Conservation (phyloP, 176 grass and related monocot species). For the Lolium perenne region DNA sequence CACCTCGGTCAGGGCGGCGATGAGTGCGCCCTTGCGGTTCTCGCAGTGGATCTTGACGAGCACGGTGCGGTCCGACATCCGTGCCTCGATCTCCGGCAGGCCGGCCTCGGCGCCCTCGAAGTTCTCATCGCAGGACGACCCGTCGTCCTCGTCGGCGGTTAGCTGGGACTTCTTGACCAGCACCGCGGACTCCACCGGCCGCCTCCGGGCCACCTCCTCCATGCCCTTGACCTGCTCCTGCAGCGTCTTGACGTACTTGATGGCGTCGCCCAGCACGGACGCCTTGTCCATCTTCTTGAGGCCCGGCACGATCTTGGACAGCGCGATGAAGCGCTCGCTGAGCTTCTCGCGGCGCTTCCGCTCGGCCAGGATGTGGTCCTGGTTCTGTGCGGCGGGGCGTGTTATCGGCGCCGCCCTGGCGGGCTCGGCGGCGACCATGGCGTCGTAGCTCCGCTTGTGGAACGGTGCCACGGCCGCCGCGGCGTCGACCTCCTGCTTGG, state of each 20-base stretch:
- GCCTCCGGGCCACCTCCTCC: slow-evolving; percentile 63
- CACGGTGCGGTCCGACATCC: slow-evolving; percentile 67
- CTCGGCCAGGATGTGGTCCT: slow-evolving; percentile 95
- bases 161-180: slow-evolving; percentile 84
- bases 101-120: slow-evolving; percentile 45
- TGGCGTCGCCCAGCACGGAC: slow-evolving; percentile 96
- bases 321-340: slow-evolving; percentile 95
- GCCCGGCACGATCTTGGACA: slow-evolving; percentile 89
- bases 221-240: slow-evolving; percentile 81
- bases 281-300: slow-evolving; percentile 99
- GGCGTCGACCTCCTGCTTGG: slow-evolving; percentile 64
- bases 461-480: slow-evolving; percentile 10
- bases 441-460: slow-evolving; percentile 70
- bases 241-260: slow-evolving; percentile 92
- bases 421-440: slow-evolving; percentile 45
- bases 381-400: slow-evolving; percentile 61
- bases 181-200: slow-evolving; percentile 80
- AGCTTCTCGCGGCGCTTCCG: slow-evolving; percentile 92
- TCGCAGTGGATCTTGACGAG: slow-evolving; percentile 93
- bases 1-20: slow-evolving; percentile 67
- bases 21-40: slow-evolving; percentile 76
- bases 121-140: slow-evolving; percentile 65
- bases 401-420: slow-evolving; percentile 1
- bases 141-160: slow-evolving; percentile 60
- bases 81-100: slow-evolving; percentile 87